Evolutionary conservation across 345 rosid species (phyloP).

Genomic region (Microcos paniculata): DNA sequence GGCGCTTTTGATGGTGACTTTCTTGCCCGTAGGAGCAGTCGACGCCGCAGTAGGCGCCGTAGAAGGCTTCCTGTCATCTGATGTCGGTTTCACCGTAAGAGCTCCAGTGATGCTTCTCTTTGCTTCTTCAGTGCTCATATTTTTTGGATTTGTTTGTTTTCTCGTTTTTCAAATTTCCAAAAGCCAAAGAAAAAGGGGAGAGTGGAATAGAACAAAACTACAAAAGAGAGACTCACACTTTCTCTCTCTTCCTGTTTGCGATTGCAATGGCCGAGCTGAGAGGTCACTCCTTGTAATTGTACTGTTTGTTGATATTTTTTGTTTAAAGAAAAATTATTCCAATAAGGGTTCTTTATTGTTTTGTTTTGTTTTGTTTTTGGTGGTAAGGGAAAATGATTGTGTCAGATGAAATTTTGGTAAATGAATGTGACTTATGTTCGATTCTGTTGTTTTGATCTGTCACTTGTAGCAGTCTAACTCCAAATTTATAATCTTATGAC

Average conservation of each 20-base stretch:
- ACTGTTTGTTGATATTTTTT: not conserved
- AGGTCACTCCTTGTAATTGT: not conserved
- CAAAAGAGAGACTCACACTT: not conserved
- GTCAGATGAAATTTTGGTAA: not conserved
- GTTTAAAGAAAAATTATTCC: no score
- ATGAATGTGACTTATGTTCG: not conserved
- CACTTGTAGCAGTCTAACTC: not conserved
- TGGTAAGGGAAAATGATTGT: not conserved
- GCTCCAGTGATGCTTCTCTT: constrained; percentile 59
- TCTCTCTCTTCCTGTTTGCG: not conserved
- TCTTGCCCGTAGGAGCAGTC: constrained; percentile 44
- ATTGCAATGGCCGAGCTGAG: no score
- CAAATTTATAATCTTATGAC: no score
- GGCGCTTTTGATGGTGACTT: constrained; percentile 80
- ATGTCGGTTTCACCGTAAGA: constrained; percentile 35
- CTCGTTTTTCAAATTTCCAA: not conserved
- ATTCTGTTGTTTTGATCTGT: not conserved
- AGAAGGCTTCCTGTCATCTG: constrained; percentile 56
- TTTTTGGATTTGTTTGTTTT: not conserved
- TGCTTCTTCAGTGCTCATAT: constrained; percentile 55
- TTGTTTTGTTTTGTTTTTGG: not conserved
- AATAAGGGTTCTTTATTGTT: not conserved
- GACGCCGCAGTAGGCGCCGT: constrained; percentile 28
- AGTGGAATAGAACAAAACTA: not conserved
- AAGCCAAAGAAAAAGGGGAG: not conserved